A percentile compares a stretch with the other conserved stretches of the same genome.
Conservation (phyloP, 2,329 filamentous ascomycete species). For the Chaetomium olivaceum region DNA sequence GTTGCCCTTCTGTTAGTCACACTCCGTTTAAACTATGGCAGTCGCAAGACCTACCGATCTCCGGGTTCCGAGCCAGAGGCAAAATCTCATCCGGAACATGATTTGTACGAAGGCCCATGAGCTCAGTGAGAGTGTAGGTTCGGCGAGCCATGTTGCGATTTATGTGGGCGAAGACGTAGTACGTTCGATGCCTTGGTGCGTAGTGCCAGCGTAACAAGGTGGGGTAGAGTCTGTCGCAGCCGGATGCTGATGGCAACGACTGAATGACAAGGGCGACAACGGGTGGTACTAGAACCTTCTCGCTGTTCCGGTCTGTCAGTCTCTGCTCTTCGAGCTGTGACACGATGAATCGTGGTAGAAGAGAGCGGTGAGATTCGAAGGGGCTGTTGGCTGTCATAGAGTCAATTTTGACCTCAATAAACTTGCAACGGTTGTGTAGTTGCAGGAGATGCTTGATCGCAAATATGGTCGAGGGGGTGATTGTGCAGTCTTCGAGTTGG, state of each 20-base stretch:
- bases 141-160: slow-evolving; percentile 45
- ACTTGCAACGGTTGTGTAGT: slow-evolving; percentile 14
- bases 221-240: slow-evolving; percentile 36
- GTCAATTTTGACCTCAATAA: slow-evolving; percentile 20
- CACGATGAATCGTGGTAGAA: slow-evolving; percentile 40
- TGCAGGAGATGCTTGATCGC: slow-evolving; percentile 27
- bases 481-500: slow-evolving; percentile 18
- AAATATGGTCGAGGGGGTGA: slow-evolving; percentile 24
- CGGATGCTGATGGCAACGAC: slow-evolving; percentile 32
- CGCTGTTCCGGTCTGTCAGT: slow-evolving; percentile 40
- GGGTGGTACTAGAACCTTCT: slow-evolving; percentile 35
- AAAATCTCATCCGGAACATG: slow-evolving; percentile 8
- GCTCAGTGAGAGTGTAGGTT: slow-evolving; percentile 48
- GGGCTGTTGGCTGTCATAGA: slow-evolving; percentile 6
- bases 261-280: slow-evolving; percentile 39
- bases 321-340: slow-evolving; percentile 45
- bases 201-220: slow-evolving; percentile 45
- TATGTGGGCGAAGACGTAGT: slow-evolving; percentile 46
- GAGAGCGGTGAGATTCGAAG: neutral
- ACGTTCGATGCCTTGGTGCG: slow-evolving; percentile 40
- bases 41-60: slow-evolving; percentile 42
- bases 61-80: slow-evolving; percentile 35
- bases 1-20: neutral
- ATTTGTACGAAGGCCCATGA: slow-evolving; percentile 44
- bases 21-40: no score